Evolutionary conservation across 371 early-diverging fungal genomes (phyloP).

Genomic region (Zopfochytrium polystomum): DNA sequence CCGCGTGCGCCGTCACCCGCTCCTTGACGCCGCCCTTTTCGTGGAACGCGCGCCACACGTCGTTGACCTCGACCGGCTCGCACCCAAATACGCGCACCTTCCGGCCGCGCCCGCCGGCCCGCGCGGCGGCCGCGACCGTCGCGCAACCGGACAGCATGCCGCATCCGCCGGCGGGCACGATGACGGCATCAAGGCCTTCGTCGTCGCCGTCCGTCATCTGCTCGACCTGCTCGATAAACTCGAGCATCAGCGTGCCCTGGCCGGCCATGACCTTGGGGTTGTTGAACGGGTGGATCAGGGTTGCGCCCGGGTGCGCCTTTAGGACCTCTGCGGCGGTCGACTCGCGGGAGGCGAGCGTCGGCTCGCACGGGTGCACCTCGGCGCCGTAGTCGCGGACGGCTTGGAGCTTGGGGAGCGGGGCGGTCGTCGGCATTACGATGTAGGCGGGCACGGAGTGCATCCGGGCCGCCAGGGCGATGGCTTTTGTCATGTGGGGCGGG

Average conservation of each 20-base stretch:
- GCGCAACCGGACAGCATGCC: slow-evolving; percentile 59
- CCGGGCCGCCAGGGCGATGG: slow-evolving; percentile 33
- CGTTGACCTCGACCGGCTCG: slow-evolving; percentile 50
- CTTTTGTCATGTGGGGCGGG: slow-evolving; percentile 25
- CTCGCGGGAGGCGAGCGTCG: slow-evolving; percentile 17
- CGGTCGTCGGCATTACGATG: slow-evolving; percentile 55
- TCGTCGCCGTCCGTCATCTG: not conserved
- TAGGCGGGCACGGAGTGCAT: slow-evolving; percentile 47
- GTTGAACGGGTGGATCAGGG: slow-evolving; percentile 31
- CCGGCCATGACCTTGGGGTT: slow-evolving; percentile 53
- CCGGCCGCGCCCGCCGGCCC: no score
- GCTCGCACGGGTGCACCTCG: slow-evolving; percentile 39
- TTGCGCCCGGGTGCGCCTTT: slow-evolving; percentile 22
- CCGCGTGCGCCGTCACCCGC: slow-evolving; percentile 18
- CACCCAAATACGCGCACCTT: slow-evolving; percentile 45
- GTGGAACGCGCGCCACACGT: slow-evolving; percentile 18
- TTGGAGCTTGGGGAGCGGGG: slow-evolving; percentile 50
- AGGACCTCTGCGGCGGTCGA: slow-evolving; percentile 11
- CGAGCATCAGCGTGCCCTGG: slow-evolving; percentile 58
- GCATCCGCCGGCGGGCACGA: slow-evolving; percentile 56
- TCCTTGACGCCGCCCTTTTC: not conserved
- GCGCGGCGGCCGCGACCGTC: slow-evolving; percentile 35
- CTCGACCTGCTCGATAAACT: slow-evolving; percentile 47
- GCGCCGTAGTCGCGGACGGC: slow-evolving; percentile 59
- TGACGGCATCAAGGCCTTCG: slow-evolving; percentile 45